These are phyloP conservation scores for Candida ipomoeae DNA, from an alignment of 805 yeast species.

Conservation along the genomic window DNA sequence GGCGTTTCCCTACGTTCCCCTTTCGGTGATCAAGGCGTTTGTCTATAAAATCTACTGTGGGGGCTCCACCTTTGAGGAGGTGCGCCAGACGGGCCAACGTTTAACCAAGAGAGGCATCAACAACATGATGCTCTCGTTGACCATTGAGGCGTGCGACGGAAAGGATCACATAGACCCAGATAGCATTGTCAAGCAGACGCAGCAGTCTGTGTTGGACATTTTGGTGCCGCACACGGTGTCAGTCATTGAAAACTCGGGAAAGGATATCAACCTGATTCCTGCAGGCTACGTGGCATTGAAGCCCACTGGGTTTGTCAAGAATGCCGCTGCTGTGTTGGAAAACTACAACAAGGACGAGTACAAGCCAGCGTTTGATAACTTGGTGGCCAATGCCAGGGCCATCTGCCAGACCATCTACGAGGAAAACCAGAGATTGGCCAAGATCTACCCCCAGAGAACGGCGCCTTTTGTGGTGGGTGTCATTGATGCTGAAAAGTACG, in stretches of 20 bases:
- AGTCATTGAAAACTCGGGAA: slow-evolving; percentile 45
- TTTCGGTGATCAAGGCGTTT: slow-evolving; percentile 60
- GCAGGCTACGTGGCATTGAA: slow-evolving; percentile 91
- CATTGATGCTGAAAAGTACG: slow-evolving; percentile 88
- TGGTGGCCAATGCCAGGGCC: slow-evolving; percentile 62
- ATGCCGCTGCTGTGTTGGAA: slow-evolving; percentile 70
- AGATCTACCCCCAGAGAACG: slow-evolving; percentile 56
- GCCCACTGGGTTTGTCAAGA: slow-evolving; percentile 82
- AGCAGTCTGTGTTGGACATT: slow-evolving; percentile 61
- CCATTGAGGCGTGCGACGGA: slow-evolving; percentile 91
- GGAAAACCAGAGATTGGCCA: slow-evolving; percentile 47
- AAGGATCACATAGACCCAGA: slow-evolving; percentile 55
- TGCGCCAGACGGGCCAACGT: slow-evolving; percentile 63
- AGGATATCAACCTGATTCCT: slow-evolving; percentile 63
- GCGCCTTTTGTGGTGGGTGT: slow-evolving; percentile 74
- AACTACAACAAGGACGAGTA: slow-evolving; percentile 51
- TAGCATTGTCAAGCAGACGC: slow-evolving; percentile 59
- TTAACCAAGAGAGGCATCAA: slow-evolving; percentile 72
- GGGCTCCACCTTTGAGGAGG: slow-evolving; percentile 73
- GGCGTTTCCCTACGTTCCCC: slow-evolving; percentile 71
- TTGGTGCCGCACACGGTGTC: slow-evolving; percentile 66
- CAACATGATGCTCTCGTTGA: slow-evolving; percentile 92
- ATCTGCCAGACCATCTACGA: slow-evolving; percentile 56
- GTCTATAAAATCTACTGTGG: slow-evolving; percentile 88
- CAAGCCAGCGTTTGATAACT: slow-evolving; percentile 44